Percentiles rank a stretch among this genome's conserved stretches.
phyloP scores from a whole-genome alignment of 306 rosid genomes.

The Cucurbita moschata region DNA sequence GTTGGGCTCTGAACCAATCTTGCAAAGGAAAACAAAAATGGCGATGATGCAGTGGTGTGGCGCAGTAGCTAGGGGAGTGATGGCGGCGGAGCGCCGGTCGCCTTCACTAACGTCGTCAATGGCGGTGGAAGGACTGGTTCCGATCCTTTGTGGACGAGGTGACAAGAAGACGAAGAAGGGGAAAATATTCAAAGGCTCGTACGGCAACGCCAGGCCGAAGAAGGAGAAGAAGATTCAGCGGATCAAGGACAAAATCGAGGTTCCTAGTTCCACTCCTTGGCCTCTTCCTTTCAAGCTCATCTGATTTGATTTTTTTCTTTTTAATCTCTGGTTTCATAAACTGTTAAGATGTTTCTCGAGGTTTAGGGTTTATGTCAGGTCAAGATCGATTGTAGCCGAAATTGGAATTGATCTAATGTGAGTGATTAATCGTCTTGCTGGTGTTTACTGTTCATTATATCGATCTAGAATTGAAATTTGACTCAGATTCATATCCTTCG shows the following conservation, averaged over 20 bases:
- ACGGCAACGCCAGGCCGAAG: slow-evolving; percentile 63
- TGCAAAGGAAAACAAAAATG: slow-evolving; percentile 9
- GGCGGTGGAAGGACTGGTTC: slow-evolving; percentile 10
- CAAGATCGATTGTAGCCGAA: neutral
- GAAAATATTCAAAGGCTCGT: slow-evolving; percentile 86
- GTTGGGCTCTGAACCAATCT: neutral
- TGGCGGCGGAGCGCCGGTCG: slow-evolving; percentile 19
- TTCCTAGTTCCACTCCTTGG: too few species aligned
- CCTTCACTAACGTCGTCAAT: neutral
- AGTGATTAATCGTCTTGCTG: neutral
- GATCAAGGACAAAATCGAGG: slow-evolving; percentile 40
- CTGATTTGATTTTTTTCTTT: too few species aligned
- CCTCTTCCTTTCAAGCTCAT: too few species aligned
- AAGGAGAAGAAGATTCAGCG: slow-evolving; percentile 89
- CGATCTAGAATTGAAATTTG: neutral
- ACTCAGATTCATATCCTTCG: neutral
- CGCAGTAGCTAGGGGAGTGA: slow-evolving; percentile 34
- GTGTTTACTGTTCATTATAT: neutral
- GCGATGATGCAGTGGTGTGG: slow-evolving; percentile 50
- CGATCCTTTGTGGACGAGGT: slow-evolving; percentile 71
- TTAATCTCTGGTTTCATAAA: too few species aligned
- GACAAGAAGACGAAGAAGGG: slow-evolving; percentile 92
- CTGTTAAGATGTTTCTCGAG: neutral
- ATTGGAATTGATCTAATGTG: neutral
- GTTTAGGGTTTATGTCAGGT: neutral